Percentiles rank a stretch among this genome's conserved stretches.
Evolutionary conservation across 768 basidiomycete genomes (phyloP).

Genomic region (Mycena vitilis): DNA sequence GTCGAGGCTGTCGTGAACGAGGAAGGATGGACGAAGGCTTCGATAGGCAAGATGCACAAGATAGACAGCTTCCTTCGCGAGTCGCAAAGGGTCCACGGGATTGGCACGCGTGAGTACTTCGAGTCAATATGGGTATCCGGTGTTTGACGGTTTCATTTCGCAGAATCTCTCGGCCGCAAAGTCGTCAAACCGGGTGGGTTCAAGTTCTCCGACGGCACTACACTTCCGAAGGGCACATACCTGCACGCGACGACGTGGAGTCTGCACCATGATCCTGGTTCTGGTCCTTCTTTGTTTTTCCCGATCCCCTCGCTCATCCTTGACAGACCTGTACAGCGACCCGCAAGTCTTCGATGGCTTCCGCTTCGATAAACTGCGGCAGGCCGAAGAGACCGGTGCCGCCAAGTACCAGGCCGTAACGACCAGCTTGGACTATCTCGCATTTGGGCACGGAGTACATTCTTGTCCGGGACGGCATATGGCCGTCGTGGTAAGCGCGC

Average conservation of each 20-base stretch:
- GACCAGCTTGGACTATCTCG: slow-evolving; percentile 31
- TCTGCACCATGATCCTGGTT: slow-evolving; percentile 33
- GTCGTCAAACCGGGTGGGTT: slow-evolving; percentile 37
- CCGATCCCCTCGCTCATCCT: not conserved
- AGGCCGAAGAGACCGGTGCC: slow-evolving; percentile 28
- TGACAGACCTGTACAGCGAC: slow-evolving; percentile 28
- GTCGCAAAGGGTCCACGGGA: slow-evolving; percentile 41
- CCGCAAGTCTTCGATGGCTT: slow-evolving; percentile 32
- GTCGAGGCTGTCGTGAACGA: slow-evolving; percentile 43
- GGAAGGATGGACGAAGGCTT: slow-evolving; percentile 43
- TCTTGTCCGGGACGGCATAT: slow-evolving; percentile 19
- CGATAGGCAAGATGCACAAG: slow-evolving; percentile 45
- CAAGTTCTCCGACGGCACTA: slow-evolving; percentile 41
- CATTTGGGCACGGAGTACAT: slow-evolving; percentile 31
- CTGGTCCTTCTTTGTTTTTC: not conserved
- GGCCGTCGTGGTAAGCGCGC: slow-evolving; percentile 6
- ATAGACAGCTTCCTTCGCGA: slow-evolving; percentile 50
- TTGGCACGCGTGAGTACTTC: slow-evolving; percentile 40
- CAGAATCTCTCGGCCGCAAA: slow-evolving; percentile 37
- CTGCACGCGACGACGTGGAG: slow-evolving; percentile 32
- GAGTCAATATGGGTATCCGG: no score
- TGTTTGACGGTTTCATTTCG: not conserved
- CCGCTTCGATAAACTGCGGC: slow-evolving; percentile 30
- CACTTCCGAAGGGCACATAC: slow-evolving; percentile 35
- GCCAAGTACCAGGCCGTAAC: slow-evolving; percentile 33